phyloP scores from a whole-genome alignment of 768 basidiomycete species.

The Suillus ampliporus region DNA sequence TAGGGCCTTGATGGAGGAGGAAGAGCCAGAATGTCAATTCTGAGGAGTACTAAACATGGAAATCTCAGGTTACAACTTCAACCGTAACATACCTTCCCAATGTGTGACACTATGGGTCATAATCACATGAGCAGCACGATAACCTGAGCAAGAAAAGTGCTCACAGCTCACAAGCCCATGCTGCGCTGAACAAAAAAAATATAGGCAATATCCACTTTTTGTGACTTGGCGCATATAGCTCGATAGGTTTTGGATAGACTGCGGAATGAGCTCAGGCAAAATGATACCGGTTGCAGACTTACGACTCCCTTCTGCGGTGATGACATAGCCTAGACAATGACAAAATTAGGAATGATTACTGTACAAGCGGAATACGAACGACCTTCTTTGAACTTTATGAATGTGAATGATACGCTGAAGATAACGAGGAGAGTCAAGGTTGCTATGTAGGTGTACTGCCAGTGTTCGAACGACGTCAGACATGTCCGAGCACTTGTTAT shows the following conservation, averaged over 20 bases:
- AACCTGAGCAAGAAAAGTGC: slow-evolving; percentile 28
- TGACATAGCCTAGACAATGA: slow-evolving; percentile 20
- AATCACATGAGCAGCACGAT: slow-evolving; percentile 13
- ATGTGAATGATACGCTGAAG: slow-evolving; percentile 65
- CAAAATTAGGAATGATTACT: background rate
- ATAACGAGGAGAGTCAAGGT: slow-evolving; percentile 69
- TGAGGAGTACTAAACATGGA: slow-evolving; percentile 29
- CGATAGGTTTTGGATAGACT: slow-evolving; percentile 66
- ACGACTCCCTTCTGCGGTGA: slow-evolving; percentile 19
- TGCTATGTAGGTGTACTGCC: slow-evolving; percentile 78
- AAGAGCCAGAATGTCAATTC: slow-evolving; percentile 87
- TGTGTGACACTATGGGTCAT: slow-evolving; percentile 65
- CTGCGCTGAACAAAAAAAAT: slow-evolving; percentile 71
- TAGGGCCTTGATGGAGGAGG: slow-evolving; percentile 76
- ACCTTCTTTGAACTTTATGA: slow-evolving; percentile 80
- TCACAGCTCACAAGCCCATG: slow-evolving; percentile 81
- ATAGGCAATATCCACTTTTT: slow-evolving; percentile 68
- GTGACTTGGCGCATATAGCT: slow-evolving; percentile 51
- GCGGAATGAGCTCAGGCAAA: background rate
- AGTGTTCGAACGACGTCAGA: slow-evolving; percentile 20
- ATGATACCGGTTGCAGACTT: slow-evolving; percentile 3
- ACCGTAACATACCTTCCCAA: slow-evolving; percentile 64
- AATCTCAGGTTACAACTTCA: background rate
- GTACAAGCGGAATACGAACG: background rate
- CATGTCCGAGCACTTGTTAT: background rate